Percentiles rank a stretch among this genome's conserved stretches.
Conservation (phyloP, 2,329 filamentous ascomycete species). For the Atkinsonella texensis region DNA sequence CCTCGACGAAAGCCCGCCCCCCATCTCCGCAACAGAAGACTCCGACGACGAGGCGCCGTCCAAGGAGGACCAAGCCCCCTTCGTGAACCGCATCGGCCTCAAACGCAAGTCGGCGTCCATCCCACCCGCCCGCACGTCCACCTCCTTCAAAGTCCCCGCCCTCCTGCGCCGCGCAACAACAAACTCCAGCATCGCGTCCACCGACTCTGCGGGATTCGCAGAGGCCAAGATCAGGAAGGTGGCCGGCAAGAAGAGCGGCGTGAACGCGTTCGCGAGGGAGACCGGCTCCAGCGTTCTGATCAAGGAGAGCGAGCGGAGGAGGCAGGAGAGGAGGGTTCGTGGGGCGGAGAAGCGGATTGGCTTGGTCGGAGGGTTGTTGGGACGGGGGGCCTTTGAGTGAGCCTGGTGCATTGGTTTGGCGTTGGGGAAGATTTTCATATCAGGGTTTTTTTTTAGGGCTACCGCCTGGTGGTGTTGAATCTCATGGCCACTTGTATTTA, state of each 20-base stretch:
- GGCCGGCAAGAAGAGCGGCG: slow-evolving; percentile 46
- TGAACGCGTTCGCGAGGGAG: slow-evolving; percentile 49
- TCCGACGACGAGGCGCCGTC: slow-evolving; percentile 26
- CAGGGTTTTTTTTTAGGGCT: too few species aligned
- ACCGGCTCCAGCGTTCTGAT: slow-evolving; percentile 43
- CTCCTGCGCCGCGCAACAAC: slow-evolving; percentile 65
- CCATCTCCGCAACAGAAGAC: slow-evolving; percentile 32
- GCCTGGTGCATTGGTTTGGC: too few species aligned
- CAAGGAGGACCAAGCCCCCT: slow-evolving; percentile 36
- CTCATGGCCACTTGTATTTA: too few species aligned
- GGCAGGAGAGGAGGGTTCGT: slow-evolving; percentile 45
- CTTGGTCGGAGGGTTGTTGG: slow-evolving; percentile 46
- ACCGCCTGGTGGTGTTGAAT: too few species aligned
- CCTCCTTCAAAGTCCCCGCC: slow-evolving; percentile 54
- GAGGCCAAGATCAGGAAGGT: slow-evolving; percentile 47
- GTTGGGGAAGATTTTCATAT: too few species aligned
- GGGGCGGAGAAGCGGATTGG: slow-evolving; percentile 45
- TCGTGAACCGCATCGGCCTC: slow-evolving; percentile 64
- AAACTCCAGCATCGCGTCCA: slow-evolving; percentile 36
- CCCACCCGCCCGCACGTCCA: slow-evolving; percentile 21
- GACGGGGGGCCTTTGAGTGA: slow-evolving; percentile 33
- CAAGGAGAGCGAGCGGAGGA: slow-evolving; percentile 43
- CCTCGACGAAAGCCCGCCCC: slow-evolving; percentile 53
- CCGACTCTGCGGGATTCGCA: slow-evolving; percentile 16
- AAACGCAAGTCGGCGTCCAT: slow-evolving; percentile 42